Percentiles rank a stretch among this genome's conserved stretches.
Conservation (phyloP, 495 filamentous ascomycete species). For the Echria macrotheca region DNA sequence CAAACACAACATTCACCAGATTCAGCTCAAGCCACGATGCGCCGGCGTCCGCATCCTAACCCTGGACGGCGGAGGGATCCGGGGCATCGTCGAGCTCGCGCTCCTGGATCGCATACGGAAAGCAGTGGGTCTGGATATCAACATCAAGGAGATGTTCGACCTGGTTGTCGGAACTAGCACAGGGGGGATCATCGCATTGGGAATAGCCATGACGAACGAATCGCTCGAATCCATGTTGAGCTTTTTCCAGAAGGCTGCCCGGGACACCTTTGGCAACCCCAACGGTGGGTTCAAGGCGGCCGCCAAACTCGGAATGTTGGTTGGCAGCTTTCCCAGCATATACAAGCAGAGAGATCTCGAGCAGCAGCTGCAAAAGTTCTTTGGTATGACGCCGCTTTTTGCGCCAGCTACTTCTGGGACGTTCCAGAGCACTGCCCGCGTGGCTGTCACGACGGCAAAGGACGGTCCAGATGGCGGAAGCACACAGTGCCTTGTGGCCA, state of each 20-base stretch:
- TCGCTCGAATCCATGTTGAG: background rate
- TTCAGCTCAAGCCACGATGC: conserved; percentile 36
- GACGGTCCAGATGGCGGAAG: background rate
- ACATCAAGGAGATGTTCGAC: conserved; percentile 44
- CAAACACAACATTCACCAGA: background rate
- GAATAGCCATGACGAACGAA: conserved; percentile 41
- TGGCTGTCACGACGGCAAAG: conserved; percentile 8
- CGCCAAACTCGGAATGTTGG: background rate
- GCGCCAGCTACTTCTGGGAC: background rate
- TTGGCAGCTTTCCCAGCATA: background rate
- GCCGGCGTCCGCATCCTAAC: conserved; percentile 49
- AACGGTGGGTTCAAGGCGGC: background rate
- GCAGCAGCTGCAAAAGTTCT: background rate
- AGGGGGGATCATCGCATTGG: conserved; percentile 53
- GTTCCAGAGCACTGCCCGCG: conserved; percentile 5
- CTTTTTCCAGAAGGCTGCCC: background rate
- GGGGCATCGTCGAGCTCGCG: conserved; percentile 45
- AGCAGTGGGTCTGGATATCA: conserved; percentile 32
- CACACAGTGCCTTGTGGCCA: conserved; percentile 1
- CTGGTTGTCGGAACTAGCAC: conserved; percentile 43
- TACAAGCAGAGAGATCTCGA: background rate
- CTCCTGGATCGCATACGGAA: conserved; percentile 40
- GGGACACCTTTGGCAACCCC: background rate
- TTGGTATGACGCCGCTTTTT: background rate
- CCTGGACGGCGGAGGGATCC: conserved; percentile 46